Evolutionary conservation across 1,284 basidiomycete species (phyloP).

Genomic region (Tilletia walkeri): DNA sequence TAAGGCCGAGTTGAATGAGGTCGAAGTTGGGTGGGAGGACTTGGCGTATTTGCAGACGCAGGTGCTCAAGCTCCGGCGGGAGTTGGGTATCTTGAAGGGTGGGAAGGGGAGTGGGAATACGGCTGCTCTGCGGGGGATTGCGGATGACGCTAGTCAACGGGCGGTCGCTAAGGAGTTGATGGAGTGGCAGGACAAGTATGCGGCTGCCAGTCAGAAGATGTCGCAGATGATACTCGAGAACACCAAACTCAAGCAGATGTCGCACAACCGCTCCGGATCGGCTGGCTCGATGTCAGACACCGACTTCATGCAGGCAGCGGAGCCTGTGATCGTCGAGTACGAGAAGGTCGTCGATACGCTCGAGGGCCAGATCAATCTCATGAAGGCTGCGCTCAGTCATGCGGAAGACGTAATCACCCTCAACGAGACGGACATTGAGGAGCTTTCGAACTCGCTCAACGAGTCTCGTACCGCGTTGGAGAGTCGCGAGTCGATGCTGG

Average conservation of each 20-base stretch:
- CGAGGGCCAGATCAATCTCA: slow-evolving; percentile 88
- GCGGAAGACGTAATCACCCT: slow-evolving; percentile 88
- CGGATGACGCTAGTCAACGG: slow-evolving; percentile 29
- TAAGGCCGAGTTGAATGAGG: slow-evolving; percentile 82
- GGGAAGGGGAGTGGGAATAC: slow-evolving; percentile 2
- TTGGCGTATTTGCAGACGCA: slow-evolving; percentile 81
- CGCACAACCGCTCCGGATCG: slow-evolving; percentile 35
- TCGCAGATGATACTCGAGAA: slow-evolving; percentile 83
- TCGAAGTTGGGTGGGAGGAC: slow-evolving; percentile 97
- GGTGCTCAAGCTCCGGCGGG: slow-evolving; percentile 68
- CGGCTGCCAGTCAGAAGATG: slow-evolving; percentile 77
- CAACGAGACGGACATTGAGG: slow-evolving; percentile 73
- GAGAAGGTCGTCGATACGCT: slow-evolving; percentile 94
- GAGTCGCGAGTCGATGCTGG: slow-evolving; percentile 74
- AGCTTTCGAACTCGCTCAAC: slow-evolving; percentile 59
- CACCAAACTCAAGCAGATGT: slow-evolving; percentile 58
- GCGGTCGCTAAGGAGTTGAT: slow-evolving; percentile 65
- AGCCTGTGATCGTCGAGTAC: slow-evolving; percentile 91
- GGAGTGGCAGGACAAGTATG: slow-evolving; percentile 76
- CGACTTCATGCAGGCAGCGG: slow-evolving; percentile 92
- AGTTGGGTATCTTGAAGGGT: slow-evolving; percentile 74
- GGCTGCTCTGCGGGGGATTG: slow-evolving; percentile 54
- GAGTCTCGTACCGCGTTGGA: slow-evolving; percentile 66
- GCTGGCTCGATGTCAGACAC: slow-evolving; percentile 61
- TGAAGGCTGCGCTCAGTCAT: slow-evolving; percentile 79